Evolutionary conservation across 2,329 filamentous ascomycete genomes (phyloP).

Genomic region (Fusarium metavorans): DNA sequence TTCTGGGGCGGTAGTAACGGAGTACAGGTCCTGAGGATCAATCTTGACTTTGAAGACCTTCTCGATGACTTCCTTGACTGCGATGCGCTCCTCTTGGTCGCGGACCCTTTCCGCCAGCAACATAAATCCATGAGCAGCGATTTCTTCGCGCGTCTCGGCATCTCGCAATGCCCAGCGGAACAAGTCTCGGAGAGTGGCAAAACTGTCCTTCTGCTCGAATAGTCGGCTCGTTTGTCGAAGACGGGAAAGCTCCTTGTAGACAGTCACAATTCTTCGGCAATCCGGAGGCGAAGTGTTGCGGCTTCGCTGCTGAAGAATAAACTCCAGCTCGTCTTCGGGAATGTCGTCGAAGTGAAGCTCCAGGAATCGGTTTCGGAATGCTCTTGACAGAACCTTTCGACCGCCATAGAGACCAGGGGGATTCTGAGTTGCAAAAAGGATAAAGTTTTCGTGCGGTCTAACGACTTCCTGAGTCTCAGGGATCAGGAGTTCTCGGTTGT

Average conservation of each 20-base stretch:
- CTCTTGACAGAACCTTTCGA: conserved; percentile 90
- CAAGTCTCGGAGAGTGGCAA: conserved; percentile 93
- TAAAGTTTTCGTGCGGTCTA: conserved; percentile 92
- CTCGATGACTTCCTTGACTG: conserved; percentile 90
- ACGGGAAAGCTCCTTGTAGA: conserved; percentile 92
- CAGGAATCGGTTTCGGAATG: conserved; percentile 96
- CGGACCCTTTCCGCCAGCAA: conserved; percentile 93
- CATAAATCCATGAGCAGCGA: conserved; percentile 96
- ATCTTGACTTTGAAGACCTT: conserved; percentile 89
- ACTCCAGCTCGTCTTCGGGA: conserved; percentile 91
- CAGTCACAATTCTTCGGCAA: conserved; percentile 88
- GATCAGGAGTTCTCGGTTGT: conserved; percentile 94
- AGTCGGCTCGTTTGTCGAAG: conserved; percentile 90
- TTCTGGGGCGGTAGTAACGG: conserved; percentile 66
- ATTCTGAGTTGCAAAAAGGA: conserved; percentile 98
- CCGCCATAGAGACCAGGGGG: conserved; percentile 95
- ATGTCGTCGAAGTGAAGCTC: conserved; percentile 99
- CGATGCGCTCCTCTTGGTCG: conserved; percentile 85
- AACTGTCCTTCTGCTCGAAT: conserved; percentile 97
- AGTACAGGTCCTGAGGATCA: conserved; percentile 80
- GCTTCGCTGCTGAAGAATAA: conserved; percentile 89
- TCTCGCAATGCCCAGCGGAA: conserved; percentile 93
- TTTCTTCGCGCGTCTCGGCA: conserved; percentile 86
- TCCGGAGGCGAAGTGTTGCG: conserved; percentile 90
- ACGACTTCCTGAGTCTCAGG: conserved; percentile 97